Base-by-base conservation (phyloP, 2,329 filamentous ascomycete genomes). In the Monosporascus cannonballus region DNA sequence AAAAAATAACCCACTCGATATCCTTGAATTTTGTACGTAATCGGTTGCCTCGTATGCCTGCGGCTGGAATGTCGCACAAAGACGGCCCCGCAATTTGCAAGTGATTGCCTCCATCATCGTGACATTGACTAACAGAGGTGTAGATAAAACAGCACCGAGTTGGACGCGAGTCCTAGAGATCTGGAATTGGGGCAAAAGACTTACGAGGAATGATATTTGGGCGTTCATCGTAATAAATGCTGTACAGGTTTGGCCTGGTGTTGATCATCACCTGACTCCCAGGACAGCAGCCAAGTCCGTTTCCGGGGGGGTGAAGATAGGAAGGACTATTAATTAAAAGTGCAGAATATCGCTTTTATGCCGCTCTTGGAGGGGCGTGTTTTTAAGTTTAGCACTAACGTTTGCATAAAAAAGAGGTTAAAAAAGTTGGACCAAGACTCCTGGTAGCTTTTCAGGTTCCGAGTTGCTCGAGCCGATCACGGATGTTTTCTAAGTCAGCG, bases 151-250 rank as follows among this genome's bases (percentile, higher is more conserved):
- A 42, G 24, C 37, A 54, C 11, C 18, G 44, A 50, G 36, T 20
- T 42, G 18, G 39, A 20, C 3, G 22, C 11, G 17, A 30, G 42
- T 14, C 24, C 7, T 15, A 4, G 7, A 46, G 24, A 25, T 6
- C 9, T 7, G 3, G 22, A 27, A 7, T 8, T 17, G 15, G 24
- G 14, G 25, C 9, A 17, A 25, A 27, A 22, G 38, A 53, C 66
- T 67, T 62, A 68, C 66, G 54, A 68, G 63, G 55, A 68, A 68
- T 48, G 64, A 67, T 59, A 68, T 68, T 56, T 68, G 66, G 50
- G 64, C 62, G 56, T 68, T 68, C 66, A 68, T 68, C 38, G 54
- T 65, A 18, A 42, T 42, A 18, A 42, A 24, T 42, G 39, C 9
- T 42, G 39, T 42, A 24, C 8, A 42, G 22, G 39, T 20, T 42